Evolutionary conservation across 345 rosid species (phyloP), one percentile per base, ranked within the genome.

Genomic region (Salix suchowensis): DNA sequence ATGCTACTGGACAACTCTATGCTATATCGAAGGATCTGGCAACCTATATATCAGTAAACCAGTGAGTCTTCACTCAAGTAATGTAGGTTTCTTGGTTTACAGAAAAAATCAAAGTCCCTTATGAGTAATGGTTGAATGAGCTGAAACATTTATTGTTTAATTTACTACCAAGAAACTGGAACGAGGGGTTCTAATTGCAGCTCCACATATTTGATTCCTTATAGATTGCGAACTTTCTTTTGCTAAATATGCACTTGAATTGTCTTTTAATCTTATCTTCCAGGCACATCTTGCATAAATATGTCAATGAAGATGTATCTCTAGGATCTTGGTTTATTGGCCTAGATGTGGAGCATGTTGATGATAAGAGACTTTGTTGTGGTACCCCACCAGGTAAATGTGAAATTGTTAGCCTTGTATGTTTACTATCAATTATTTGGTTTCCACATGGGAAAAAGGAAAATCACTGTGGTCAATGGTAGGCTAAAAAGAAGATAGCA

Each of bases 21-120:
- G 97, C 93, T n/a, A 87, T 95, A 64, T 90, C 97, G 10, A 91
- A 90, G 67, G 96, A 91, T 79, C 85, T 95, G 78, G 97, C 94
- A 21, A 81, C 89, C 39, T 95, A 93, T 80, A 90, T 93, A 81
- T 86, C 83, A 40, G 70, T 71, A 46, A 95, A 93, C 86, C 90
- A 82, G 98, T 91, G 85, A 89, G 92, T 75, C 64, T 67, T 32
- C 42, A 15, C 66, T 67, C 48, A 32, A 16, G 40, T 62, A 37
- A 32, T 46, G 28, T 60, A 39, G 39, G 14, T 71, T 19, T 44
- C 67, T 52, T 69, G 46, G 30, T 1, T 2, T 52, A 26, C 71
- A 46, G 8, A 39, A n/a, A n/a, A 67, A 36, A 24, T 67, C 23
- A 32, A 19, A 52, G 37, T 28, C 50, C 40, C 32, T 36, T 67